Conservation (phyloP, 2,329 filamentous ascomycete species). For the Arachnomyces sp. region DNA sequence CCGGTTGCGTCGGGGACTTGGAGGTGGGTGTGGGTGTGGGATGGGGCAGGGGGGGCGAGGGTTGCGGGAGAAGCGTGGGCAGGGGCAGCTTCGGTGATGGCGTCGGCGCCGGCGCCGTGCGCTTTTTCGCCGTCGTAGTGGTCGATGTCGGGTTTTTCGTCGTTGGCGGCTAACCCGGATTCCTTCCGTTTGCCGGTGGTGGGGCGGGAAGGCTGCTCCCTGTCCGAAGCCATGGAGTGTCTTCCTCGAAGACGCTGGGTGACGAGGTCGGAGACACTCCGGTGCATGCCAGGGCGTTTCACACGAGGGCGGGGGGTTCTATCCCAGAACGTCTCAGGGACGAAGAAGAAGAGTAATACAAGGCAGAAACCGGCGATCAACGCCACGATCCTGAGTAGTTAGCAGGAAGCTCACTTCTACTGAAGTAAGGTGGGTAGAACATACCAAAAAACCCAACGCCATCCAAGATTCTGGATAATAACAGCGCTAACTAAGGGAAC, state of each 20-base stretch:
- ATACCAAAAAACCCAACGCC: conserved; percentile 88
- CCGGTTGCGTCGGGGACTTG: neutral
- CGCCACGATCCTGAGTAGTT: conserved; percentile 59
- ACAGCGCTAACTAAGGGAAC: conserved; percentile 78
- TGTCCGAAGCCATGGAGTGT: conserved; percentile 16
- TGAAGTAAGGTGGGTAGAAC: conserved; percentile 15
- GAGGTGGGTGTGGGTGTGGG: neutral
- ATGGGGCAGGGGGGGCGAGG: conserved; percentile 7
- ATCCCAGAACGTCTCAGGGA: conserved; percentile 95
- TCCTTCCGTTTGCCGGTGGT: conserved; percentile 5
- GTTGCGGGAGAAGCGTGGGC: too few relatives aligned
- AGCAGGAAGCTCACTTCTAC: conserved; percentile 10
- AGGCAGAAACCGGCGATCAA: conserved; percentile 67
- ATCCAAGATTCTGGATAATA: conserved; percentile 67
- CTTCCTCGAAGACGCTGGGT: conserved; percentile 28
- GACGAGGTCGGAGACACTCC: conserved; percentile 31
- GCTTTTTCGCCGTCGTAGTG: conserved; percentile 13
- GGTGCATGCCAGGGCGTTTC: conserved; percentile 28
- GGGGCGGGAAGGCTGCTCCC: conserved; percentile 11
- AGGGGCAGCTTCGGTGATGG: neutral
- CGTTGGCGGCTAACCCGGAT: conserved; percentile 1
- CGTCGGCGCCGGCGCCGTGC: neutral
- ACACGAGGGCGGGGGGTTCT: conserved; percentile 55
- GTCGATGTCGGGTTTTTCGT: conserved; percentile 9
- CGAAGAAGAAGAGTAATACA: conserved; percentile 73